Evolutionary conservation across 345 rosid genomes (phyloP), one percentile per base, ranked within the genome.

Genomic region (Citrus mangshanensis): DNA sequence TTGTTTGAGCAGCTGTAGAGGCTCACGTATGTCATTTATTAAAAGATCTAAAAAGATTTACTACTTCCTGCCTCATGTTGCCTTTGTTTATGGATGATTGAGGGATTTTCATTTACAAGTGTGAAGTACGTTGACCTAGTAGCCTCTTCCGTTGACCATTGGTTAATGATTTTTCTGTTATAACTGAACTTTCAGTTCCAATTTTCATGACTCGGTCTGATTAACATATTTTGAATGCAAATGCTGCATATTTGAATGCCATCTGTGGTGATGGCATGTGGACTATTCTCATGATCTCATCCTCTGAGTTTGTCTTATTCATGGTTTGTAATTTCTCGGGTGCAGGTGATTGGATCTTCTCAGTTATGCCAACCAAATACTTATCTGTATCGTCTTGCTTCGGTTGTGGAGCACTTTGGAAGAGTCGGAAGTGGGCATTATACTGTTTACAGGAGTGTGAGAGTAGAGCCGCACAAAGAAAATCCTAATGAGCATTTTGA

Each of bases 371-470:
- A 83, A 62, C 75, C 84, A 60, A 83, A 84, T 82, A 62, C 75
- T 51, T 51, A 60, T 59, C 32, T 82, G 73, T 93, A 92, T 76
- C 86, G 85, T 37, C 94, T 95, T 38, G 90, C 88, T 70, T 85
- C 96, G 0, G 95, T 90, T 28, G 91, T 95, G 81, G 98, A 93
- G 83, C 98, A 93, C 83, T 93, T 89, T 75, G 97, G 98, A 74
- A 83, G 88, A 84, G 78, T 85, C 0, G 97, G 95, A 74, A 86
- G 91, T 40, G 97, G 99, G 42, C 99, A 93, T 85, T 95, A 93
- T 70, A 93, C 91, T 27, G 91, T 92, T 77, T 92, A 91, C 79
- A 88, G 98, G 84, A 86, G 89, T 63, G 83, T 71, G 68, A 84
- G 75, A 79, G 58, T 80, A 13, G 68, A 82, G 16, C 62, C 85